These are phyloP conservation scores for Phytophthora vignae DNA, from an alignment of 352 stramenopile species.

Conservation along the genomic window DNA sequence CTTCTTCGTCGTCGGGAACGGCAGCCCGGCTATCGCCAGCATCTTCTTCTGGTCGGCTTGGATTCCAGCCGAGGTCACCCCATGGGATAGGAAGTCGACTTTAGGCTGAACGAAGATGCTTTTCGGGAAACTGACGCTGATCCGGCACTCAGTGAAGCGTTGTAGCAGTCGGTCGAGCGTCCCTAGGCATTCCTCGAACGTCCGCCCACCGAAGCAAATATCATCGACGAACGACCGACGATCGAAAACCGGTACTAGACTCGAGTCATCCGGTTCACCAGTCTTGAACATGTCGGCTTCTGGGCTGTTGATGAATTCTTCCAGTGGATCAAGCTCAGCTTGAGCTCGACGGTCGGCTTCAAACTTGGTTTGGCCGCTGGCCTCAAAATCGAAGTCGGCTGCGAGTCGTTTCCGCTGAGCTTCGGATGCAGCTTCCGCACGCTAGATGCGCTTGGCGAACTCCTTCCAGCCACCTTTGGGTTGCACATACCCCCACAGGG, in stretches of 20 bases:
- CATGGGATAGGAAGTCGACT: too few species aligned
- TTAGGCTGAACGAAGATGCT: not conserved
- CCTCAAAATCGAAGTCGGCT: too few species aligned
- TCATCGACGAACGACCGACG: conserved; percentile 5
- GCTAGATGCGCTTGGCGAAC: too few species aligned
- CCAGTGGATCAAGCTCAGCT: too few species aligned
- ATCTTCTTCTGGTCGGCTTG: not conserved
- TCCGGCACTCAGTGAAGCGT: conserved; percentile 3
- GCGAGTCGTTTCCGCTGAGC: too few species aligned
- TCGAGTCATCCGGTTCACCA: not conserved
- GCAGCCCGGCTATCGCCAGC: not conserved
- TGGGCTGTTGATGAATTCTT: not conserved
- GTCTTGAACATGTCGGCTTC: too few species aligned
- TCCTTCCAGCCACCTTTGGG: too few species aligned
- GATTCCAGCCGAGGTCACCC: too few species aligned
- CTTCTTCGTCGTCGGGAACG: not conserved
- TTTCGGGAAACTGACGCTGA: not conserved
- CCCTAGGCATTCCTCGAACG: not conserved
- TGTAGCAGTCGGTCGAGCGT: not conserved
- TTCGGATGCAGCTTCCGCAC: too few species aligned
- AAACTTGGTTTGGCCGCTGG: too few species aligned
- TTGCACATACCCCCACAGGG: too few species aligned
- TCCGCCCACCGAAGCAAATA: conserved; percentile 4
- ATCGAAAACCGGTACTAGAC: not conserved
- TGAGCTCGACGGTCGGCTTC: too few species aligned